Evolutionary conservation across 1,284 basidiomycete genomes (phyloP).

Genomic region (Cryptococcus depauperatus): DNA sequence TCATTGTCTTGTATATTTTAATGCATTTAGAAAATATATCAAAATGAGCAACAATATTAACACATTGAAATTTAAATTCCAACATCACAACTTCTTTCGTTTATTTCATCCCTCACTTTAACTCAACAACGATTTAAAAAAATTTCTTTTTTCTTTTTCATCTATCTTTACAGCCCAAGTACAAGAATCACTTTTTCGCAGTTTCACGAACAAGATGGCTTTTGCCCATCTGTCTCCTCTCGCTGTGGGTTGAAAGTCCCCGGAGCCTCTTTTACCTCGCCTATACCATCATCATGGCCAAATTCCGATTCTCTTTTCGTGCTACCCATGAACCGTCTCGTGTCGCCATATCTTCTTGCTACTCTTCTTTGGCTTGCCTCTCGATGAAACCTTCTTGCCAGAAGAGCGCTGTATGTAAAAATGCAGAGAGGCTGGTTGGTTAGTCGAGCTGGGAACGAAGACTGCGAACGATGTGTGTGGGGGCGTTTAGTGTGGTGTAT

Average conservation of each 20-base stretch:
- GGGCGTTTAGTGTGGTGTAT: background rate
- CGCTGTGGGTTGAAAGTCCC: slow-evolving; percentile 45
- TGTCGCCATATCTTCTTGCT: background rate
- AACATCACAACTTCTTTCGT: too few relatives aligned
- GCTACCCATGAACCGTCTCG: background rate
- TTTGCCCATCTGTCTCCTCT: slow-evolving; percentile 13
- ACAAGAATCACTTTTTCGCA: slow-evolving; percentile 44
- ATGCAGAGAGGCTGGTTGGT: slow-evolving; percentile 5
- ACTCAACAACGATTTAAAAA: too few relatives aligned
- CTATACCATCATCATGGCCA: background rate
- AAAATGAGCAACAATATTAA: too few relatives aligned
- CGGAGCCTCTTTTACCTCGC: slow-evolving; percentile 29
- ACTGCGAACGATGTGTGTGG: slow-evolving; percentile 1
- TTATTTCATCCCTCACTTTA: too few relatives aligned
- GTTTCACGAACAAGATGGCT: slow-evolving; percentile 28
- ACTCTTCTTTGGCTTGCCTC: background rate
- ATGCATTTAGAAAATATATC: too few relatives aligned
- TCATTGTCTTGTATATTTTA: background rate
- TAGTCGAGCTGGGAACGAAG: background rate
- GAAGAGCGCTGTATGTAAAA: slow-evolving; percentile 26
- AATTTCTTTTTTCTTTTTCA: slow-evolving; percentile 12
- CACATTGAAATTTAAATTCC: too few relatives aligned
- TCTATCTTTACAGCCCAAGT: slow-evolving; percentile 18
- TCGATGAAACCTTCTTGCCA: background rate
- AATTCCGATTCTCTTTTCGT: slow-evolving; percentile 1